Evolutionary conservation across 2,329 filamentous ascomycete genomes (phyloP).

Genomic region (Fusarium torreyae): DNA sequence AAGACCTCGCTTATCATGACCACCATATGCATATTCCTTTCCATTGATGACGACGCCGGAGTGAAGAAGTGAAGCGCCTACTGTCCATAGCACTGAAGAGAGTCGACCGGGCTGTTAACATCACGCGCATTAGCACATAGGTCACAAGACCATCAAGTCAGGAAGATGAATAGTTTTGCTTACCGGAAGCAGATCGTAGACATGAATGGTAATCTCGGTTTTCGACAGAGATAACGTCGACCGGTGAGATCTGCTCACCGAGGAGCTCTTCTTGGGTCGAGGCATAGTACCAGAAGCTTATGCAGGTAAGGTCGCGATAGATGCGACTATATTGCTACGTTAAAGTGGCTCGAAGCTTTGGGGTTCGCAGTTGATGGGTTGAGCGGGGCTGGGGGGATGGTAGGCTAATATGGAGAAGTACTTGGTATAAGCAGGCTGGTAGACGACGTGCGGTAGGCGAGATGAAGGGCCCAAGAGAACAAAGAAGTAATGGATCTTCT

Average conservation of each 20-base stretch:
- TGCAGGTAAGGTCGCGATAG: conserved; percentile 37
- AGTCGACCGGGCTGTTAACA: conserved; percentile 75
- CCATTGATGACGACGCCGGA: conserved; percentile 86
- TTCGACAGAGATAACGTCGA: conserved; percentile 79
- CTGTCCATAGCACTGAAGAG: conserved; percentile 82
- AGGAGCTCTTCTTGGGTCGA: conserved; percentile 48
- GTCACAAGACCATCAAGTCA: conserved; percentile 16
- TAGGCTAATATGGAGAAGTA: conserved; percentile 26
- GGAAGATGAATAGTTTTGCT: conserved; percentile 40
- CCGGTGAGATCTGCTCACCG: conserved; percentile 64
- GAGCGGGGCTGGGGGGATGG: conserved; percentile 40
- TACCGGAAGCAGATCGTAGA: conserved; percentile 84
- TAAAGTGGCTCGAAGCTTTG: conserved; percentile 43
- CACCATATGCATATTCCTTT: conserved; percentile 87
- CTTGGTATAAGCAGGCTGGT: conserved; percentile 6
- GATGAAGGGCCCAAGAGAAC: conserved; percentile 3
- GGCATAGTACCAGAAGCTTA: conserved; percentile 46
- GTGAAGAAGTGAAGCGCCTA: conserved; percentile 84
- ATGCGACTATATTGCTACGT: conserved; percentile 45
- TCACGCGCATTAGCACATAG: conserved; percentile 31
- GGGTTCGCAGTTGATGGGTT: conserved; percentile 27
- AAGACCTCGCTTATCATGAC: conserved; percentile 77
- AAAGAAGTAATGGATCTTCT: conserved; percentile 18
- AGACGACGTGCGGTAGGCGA: conserved; percentile 3
- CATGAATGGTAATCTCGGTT: conserved; percentile 81